Evolutionary conservation across 129 eudicot species (phyloP).

Genomic region (carrot (Daucus carota)): DH1_v3.0 NC_030383.2:1571001-1571500

Average conservation of each 20-base stretch:
- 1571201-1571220: neutral
- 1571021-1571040: neutral
- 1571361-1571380: conserved; percentile 11
- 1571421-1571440: conserved; percentile 1
- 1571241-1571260: conserved; percentile 12
- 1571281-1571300: neutral
- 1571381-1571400: conserved; percentile 18
- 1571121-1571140: conserved; percentile 2
- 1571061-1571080: neutral
- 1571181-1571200: conserved; percentile 9
- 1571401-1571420: neutral
- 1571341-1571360: conserved; percentile 7
- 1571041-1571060: neutral
- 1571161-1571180: conserved; percentile 5
- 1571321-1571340: conserved; percentile 10
- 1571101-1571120: conserved; percentile 4
- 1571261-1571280: conserved; percentile 9
- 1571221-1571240: conserved; percentile 4
- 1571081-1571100: neutral
- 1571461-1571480: neutral
- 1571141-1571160: conserved; percentile 3
- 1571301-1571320: conserved; percentile 11
- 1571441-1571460: neutral
- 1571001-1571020: neutral
- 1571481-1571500: conserved; percentile 19